These are phyloP conservation scores for Juncus effusus DNA, from an alignment of 176 grass and related monocot genomes.

Conservation along the genomic window DNA sequence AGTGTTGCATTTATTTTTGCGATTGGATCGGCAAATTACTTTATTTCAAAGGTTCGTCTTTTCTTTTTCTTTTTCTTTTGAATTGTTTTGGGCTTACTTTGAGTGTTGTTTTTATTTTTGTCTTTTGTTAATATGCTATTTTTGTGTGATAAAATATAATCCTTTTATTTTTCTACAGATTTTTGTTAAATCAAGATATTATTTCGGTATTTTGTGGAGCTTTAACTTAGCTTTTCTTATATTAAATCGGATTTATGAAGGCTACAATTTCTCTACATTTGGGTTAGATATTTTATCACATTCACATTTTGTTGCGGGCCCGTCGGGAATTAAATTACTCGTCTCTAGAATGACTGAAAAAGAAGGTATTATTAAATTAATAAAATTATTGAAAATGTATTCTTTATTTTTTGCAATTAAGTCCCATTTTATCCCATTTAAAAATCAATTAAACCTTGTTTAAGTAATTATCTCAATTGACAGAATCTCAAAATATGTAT, in stretches of 20 bases:
- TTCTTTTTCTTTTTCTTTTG: constrained; percentile 17
- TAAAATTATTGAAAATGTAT: neutral
- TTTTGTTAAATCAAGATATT: constrained; percentile 63
- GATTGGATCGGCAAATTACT: constrained; percentile 65
- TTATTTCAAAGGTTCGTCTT: constrained; percentile 66
- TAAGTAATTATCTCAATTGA: neutral
- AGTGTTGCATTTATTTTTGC: constrained; percentile 76
- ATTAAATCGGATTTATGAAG: constrained; percentile 89
- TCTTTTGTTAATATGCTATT: constrained; percentile 6
- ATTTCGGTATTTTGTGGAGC: constrained; percentile 62
- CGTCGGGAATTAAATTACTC: constrained; percentile 57
- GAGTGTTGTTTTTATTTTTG: constrained; percentile 49
- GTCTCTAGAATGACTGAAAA: constrained; percentile 57
- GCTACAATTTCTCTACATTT: constrained; percentile 87
- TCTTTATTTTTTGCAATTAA: neutral
- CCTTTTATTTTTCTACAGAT: constrained; percentile 49
- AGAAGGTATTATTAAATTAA: constrained; percentile 35
- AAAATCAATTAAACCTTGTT: neutral
- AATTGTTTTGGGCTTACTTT: constrained; percentile 27
- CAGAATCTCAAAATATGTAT: neutral
- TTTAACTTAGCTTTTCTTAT: constrained; percentile 77
- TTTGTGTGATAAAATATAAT: constrained; percentile 3
- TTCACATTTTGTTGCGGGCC: constrained; percentile 53
- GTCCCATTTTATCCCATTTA: neutral
- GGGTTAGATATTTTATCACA: constrained; percentile 52